Base-by-base conservation (phyloP, 306 rosid genomes). In the Quercus wislizeni region DNA sequence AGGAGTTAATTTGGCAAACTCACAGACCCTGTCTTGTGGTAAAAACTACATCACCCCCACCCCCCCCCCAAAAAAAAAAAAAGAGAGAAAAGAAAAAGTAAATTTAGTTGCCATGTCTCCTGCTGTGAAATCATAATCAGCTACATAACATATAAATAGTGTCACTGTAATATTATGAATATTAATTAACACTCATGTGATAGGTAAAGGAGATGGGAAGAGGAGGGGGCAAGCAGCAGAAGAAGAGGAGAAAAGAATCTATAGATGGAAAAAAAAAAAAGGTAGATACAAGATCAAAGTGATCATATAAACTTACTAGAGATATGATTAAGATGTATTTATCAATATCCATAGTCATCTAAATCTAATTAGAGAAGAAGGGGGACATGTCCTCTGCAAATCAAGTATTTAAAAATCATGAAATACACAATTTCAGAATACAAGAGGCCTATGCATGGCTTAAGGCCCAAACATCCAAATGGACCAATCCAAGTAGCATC, bases 21-120 rank as follows among this genome's bases (percentile, higher is more conserved):
- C 99, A 82, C 94, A 92, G 82, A 92, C 99, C 85, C 97, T 88
- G 81, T 95, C 99, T 83, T 95, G 99, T 4, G 99, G 98, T 78
- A 95, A 87, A 81, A 95, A 91, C 98, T 95, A 76, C 76, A 61
- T 80, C 78, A 65, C n/a, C 68, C 83, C 69, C 11, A 31, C 33
- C 62, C 67, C 12, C 17, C 80, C 30, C 76, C 49, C 63, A 21
- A 19, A 18, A 67, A 41, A 69, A 58, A 78, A 78, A 21, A 83
- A 78, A 58, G 28, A 56, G 46, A 54, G 6, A 19, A 33, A 33
- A 27, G 55, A 12, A 46, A 65, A 6, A 0, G n/a, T 27, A 65
- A 56, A 25, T 72, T 49, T 52, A 84, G 38, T 80, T 51, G 21
- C 8, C 21, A 64, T 18, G 35, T 6, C 31, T 27, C 70, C 31